Percentiles rank a stretch among this genome's conserved stretches.
These are phyloP conservation scores for Diddensiella transvaalensis DNA, from an alignment of 805 yeast genomes.

Conservation along the genomic window DNA sequence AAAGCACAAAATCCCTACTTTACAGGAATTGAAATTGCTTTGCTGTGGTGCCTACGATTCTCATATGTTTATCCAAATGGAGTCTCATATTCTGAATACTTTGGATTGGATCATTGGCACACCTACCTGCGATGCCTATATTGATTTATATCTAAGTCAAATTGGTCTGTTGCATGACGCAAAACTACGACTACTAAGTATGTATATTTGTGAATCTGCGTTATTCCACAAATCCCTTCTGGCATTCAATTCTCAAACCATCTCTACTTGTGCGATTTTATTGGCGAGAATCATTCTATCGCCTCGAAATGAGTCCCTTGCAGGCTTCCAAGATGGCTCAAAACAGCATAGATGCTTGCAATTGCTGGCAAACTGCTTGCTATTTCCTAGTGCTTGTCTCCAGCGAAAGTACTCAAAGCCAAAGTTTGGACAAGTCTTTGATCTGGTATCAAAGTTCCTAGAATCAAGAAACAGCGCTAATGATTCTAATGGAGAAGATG, in stretches of 20 bases:
- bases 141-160: slow-evolving; percentile 28
- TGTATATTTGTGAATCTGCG: slow-evolving; percentile 37
- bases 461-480: not conserved
- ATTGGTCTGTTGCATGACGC: slow-evolving; percentile 16
- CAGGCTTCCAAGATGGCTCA: slow-evolving; percentile 6
- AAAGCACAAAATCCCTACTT: slow-evolving; percentile 69
- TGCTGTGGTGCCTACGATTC: slow-evolving; percentile 66
- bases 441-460: slow-evolving; percentile 10
- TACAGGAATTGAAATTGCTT: slow-evolving; percentile 64
- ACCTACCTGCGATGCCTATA: slow-evolving; percentile 51
- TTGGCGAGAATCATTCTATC: slow-evolving; percentile 25
- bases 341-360: slow-evolving; percentile 18
- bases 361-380: slow-evolving; percentile 16
- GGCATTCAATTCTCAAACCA: slow-evolving; percentile 28
- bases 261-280: slow-evolving; percentile 36
- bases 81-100: slow-evolving; percentile 64
- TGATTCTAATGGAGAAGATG: not conserved
- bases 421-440: slow-evolving; percentile 10
- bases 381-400: slow-evolving; percentile 15
- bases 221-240: slow-evolving; percentile 32
- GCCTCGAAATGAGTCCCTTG: not conserved
- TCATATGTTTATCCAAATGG: slow-evolving; percentile 69
- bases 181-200: slow-evolving; percentile 25
- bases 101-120: slow-evolving; percentile 70
- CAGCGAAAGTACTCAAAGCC: slow-evolving; percentile 21